These are phyloP conservation scores for Candida tibetensis DNA, from an alignment of 805 yeast species.

Conservation along the genomic window DNA sequence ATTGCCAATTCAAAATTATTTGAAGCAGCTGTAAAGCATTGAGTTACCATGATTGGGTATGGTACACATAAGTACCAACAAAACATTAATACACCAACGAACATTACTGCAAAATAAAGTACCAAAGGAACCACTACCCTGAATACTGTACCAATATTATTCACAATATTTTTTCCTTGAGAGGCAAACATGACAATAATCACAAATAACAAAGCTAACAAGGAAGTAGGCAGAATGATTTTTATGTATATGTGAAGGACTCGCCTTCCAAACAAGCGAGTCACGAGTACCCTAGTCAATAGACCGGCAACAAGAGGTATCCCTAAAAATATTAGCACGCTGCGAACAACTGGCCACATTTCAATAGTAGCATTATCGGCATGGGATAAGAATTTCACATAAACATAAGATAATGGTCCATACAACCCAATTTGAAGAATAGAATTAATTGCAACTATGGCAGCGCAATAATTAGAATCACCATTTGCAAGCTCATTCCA, in stretches of 20 bases:
- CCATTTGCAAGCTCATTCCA: constrained; percentile 59
- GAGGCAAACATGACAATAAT: constrained; percentile 50
- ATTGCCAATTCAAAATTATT: constrained; percentile 57
- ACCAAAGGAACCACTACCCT: constrained; percentile 50
- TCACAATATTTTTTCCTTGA: constrained; percentile 47
- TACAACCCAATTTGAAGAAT: constrained; percentile 49
- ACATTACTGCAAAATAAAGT: constrained; percentile 46
- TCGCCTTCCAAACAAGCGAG: constrained; percentile 1
- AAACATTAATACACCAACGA: constrained; percentile 43
- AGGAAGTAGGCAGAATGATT: constrained; percentile 46
- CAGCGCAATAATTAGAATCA: constrained; percentile 48
- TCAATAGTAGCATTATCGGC: constrained; percentile 13
- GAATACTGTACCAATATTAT: constrained; percentile 48
- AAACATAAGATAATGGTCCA: constrained; percentile 51
- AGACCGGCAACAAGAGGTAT: constrained; percentile 49
- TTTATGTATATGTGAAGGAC: constrained; percentile 1
- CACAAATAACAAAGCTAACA: constrained; percentile 51
- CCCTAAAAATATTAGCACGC: constrained; percentile 54
- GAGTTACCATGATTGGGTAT: constrained; percentile 45
- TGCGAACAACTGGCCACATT: constrained; percentile 43
- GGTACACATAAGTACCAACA: constrained; percentile 40
- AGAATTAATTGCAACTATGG: constrained; percentile 51
- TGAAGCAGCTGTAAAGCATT: constrained; percentile 55
- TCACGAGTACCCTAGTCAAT: constrained; percentile 31
- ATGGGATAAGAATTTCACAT: constrained; percentile 23